Base-by-base conservation (phyloP, 2,329 filamentous ascomycete genomes). In the Rutstroemia sp. region DNA sequence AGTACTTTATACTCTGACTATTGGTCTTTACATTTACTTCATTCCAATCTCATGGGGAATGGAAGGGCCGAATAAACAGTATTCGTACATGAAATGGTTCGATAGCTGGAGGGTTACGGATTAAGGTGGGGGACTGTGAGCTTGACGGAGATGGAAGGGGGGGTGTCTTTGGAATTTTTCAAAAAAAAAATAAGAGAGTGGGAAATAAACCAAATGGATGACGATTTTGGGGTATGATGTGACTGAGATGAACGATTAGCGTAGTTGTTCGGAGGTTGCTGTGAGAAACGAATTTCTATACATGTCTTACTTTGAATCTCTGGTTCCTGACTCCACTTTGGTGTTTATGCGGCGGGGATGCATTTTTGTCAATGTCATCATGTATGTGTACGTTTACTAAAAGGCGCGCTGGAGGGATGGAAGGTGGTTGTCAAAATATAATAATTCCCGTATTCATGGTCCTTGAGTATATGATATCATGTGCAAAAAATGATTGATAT, bases 31-130 rank as follows among this genome's bases (percentile, higher is more conserved):
- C 75, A 79, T 92, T 68, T 79, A 88, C 67, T 99, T 99, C 77
- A 86, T 92, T 63, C 92, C 89, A 21, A 92, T 99, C 69, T 94
- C 89, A 72, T 99, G 95, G 78, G 94, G 94, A 59, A 99, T 99
- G 89, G 84, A 86, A 57, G 94, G 94, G 14, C 76, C 81, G 59
- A 90, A 89, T 74, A 80, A 82, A 72, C 77, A 97, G 70, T 99
- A 92, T 81, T 81, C 78, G 65, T 92, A 97, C 76, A 78, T 99
- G 76, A 95, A 90, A 78, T 99, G 94, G 94, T 88, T 96, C 65
- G 81, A 86, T 63, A 83, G 76, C 63, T 99, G 92, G 92, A 86
- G 67, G 58, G 62, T 71, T 34, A 64, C 66, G 10, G 69, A 71
- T 60, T 68, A 66, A 27, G 38, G 16, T 48, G 46, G 8, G 12